Evolutionary conservation across 805 yeast genomes (phyloP), one percentile per base, ranked within the genome.

Genomic region (Metschnikowia vanudenii): DNA sequence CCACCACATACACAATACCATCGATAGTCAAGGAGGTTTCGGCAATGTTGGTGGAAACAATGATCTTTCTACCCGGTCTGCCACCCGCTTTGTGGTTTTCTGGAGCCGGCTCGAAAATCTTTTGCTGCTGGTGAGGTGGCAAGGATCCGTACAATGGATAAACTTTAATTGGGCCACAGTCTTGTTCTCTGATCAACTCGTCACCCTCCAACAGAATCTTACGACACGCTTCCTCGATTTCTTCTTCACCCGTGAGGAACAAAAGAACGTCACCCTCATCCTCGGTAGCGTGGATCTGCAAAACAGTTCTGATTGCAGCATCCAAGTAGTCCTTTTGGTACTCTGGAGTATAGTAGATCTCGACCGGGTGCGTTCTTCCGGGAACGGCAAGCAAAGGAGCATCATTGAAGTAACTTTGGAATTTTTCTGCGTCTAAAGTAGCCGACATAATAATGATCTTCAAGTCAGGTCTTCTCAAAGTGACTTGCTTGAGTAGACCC

Each of bases 291-390:
- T 94, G 99, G 53, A 92, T 94, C 67, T 92, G 98, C 54, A 94
- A 72, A 9, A 92, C 98, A 0, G 98, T 94, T 55, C 97, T 79
- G 49, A 94, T 88, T 1, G 98, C 96, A 20, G 97, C 88, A 62
- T 92, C 97, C 56, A 92, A 70, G 62, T 92, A 92, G 64, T 92
- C 98, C 56, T 94, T 82, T 71, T 94, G 98, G 63, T 84, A 90
- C 65, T 94, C 98, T 16, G 97, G 96, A 0, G 99, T 94, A 66
- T 94, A 92, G 68, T 89, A 92, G 46, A 92, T 85, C 66, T 94
- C 99, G 39, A 92, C 99, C 0, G 98, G 98, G 63, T 82, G 94
- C 1, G 99, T 94, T 78, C 99, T 82, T 61, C 99, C 99, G 1
- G 98, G 97, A 39, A 92, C 98, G 0, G 97, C 96, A 51, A 92